Evolutionary conservation across 208 protist species (phyloP), one percentile per base, ranked within the genome.

Genomic region (Blechomonas ayalai): DNA sequence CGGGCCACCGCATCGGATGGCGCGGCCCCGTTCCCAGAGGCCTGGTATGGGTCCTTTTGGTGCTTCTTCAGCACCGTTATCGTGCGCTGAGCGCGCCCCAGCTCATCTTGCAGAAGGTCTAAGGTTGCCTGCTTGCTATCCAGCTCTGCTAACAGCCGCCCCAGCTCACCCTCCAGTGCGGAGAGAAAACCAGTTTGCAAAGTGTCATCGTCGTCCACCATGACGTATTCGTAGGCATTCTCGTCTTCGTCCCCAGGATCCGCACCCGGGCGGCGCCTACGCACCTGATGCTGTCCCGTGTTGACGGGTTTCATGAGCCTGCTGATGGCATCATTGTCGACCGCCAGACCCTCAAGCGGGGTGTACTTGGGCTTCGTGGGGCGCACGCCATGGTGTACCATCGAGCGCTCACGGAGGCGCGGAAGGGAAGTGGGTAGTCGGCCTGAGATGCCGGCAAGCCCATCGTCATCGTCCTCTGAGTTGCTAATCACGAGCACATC

Each of bases 111-210:
- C 33, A 87, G 31, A 10, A 55, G 12, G 10, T 69, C 35, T n/a
- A 73, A 39, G 9, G 45, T 47, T 0, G 37, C 35, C 29, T 69
- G 45, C 46, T 72, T 77, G 5, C 41, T 18, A 12, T 86, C 75
- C 39, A 71, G 63, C 27, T 87, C 73, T 2, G 68, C 60, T 10
- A 84, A 22, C 16, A 87, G 57, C 2, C 74, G 67, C 7, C 59
- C 52, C 35, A 91, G 49, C 43, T 91, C 77, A 10, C 52, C 35
- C 46, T 78, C 72, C 8, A 77, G 62, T 3, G 67, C 75, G 0
- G 22, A 38, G 13, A 69, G 52, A 22, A 80, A 24, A 5, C 71
- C 41, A 15, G 36, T 55, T 36, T 71, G 52, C 7, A 72, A 45
- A 20, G 67, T 62, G 4, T 61, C 59, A 13, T 49, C 40, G 20